Evolutionary conservation across 345 rosid species (phyloP).

Genomic region (Physaria fendleri): DNA sequence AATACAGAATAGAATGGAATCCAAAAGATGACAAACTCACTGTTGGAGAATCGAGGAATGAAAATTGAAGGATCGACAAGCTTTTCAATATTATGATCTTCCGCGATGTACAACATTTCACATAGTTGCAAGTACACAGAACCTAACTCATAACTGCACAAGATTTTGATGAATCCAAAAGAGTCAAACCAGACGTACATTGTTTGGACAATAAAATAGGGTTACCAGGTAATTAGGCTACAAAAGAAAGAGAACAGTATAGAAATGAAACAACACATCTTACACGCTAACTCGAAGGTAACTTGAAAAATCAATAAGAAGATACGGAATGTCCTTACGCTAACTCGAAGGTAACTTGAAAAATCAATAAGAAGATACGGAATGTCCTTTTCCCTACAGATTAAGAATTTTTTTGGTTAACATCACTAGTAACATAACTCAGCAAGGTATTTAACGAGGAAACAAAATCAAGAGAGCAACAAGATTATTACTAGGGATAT

Average conservation of each 20-base stretch:
- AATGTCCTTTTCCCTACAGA: conserved; percentile 54
- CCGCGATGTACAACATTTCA: conserved; percentile 49
- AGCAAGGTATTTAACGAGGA: neutral
- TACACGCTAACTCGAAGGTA: conserved; percentile 70
- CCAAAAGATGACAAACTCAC: conserved; percentile 40
- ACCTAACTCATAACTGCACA: conserved; percentile 80
- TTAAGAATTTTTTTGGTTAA: neutral
- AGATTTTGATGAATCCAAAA: too few relatives aligned
- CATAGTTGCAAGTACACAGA: conserved; percentile 89
- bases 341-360: conserved; percentile 60
- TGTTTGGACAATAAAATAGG: neutral
- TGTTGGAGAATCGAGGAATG: conserved; percentile 57
- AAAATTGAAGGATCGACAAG: conserved; percentile 84
- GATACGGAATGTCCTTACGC: conserved; percentile 60
- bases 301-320: conserved; percentile 84
- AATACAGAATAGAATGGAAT: neutral
- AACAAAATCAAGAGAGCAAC: neutral
- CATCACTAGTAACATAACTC: conserved; percentile 1
- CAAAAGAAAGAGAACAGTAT: neutral
- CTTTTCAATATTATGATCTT: conserved; percentile 44
- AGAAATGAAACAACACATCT: conserved; percentile 23
- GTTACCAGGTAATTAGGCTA: neutral
- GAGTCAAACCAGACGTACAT: conserved; percentile 9
- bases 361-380: conserved; percentile 87
- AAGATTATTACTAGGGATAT: conserved; percentile 21